Evolutionary conservation across 148 eudicot genomes (phyloP).

Genomic region (Fagopyrum esculentum): DNA sequence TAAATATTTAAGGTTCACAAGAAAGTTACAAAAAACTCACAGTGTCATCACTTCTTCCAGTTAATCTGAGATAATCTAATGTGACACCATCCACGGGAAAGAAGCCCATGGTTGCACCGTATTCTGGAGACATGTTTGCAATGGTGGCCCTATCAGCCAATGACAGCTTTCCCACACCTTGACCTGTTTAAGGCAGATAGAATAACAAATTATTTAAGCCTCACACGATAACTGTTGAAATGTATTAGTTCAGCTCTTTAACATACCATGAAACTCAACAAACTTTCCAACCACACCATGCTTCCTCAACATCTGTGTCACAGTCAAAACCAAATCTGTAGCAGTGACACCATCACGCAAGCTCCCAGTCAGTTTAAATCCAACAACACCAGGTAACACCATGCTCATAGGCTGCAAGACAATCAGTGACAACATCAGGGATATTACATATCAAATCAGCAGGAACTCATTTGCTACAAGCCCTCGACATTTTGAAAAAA

Average conservation of each 20-base stretch:
- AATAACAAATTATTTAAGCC: too few species aligned
- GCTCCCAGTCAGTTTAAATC: background rate
- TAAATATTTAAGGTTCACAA: background rate
- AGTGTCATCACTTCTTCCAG: constrained; percentile 91
- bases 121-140: constrained; percentile 98
- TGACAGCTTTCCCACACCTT: constrained; percentile 68
- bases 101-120: constrained; percentile 99
- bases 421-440: background rate
- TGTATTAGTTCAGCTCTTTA: background rate
- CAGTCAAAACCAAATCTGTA: background rate
- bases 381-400: background rate
- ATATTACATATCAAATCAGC: background rate
- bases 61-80: constrained; percentile 74
- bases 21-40: constrained; percentile 30
- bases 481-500: too few species aligned
- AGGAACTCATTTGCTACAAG: background rate
- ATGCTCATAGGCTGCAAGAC: background rate
- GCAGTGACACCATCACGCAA: background rate
- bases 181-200: constrained; percentile 36
- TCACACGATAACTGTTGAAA: background rate
- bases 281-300: constrained; percentile 99
- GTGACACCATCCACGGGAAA: constrained; percentile 96
- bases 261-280: constrained; percentile 88
- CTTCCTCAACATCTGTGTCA: constrained; percentile 48
- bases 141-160: constrained; percentile 94